phyloP scores from a whole-genome alignment of 495 filamentous ascomycete species.

The Penicillium salamii region DNA sequence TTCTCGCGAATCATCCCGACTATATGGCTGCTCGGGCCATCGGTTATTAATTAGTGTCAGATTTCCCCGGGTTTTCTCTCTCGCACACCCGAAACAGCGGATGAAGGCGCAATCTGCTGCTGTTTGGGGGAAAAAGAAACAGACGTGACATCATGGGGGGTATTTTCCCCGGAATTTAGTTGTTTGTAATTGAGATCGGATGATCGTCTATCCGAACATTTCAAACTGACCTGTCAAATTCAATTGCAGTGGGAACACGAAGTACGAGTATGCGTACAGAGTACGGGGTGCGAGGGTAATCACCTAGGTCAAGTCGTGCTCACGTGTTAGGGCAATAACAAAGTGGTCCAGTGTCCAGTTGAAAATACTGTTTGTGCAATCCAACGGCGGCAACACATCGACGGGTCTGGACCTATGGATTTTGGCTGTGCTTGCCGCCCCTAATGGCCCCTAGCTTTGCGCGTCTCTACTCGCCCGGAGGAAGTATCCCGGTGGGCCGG shows the following conservation, averaged over 20 bases:
- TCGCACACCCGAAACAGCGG: constrained; percentile 4
- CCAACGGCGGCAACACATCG: constrained; percentile 36
- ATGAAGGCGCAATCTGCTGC: constrained; percentile 8
- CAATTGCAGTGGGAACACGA: no score
- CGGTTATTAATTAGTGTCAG: background rate
- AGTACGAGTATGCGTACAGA: no score
- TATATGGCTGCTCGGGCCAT: constrained; percentile 3
- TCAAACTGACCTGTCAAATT: background rate
- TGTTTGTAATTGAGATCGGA: constrained; percentile 4
- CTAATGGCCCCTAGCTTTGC: constrained; percentile 10
- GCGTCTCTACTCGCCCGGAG: constrained; percentile 17
- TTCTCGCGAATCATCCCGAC: constrained; percentile 12
- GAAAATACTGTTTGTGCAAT: no score
- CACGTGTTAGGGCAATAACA: constrained; percentile 4
- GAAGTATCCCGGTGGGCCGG: constrained; percentile 13
- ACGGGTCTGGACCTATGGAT: constrained; percentile 16
- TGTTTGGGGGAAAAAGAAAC: constrained; percentile 8
- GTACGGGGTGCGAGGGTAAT: no score
- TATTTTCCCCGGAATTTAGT: constrained; percentile 1
- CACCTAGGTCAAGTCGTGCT: no score
- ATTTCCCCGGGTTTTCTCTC: constrained; percentile 16
- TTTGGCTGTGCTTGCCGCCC: constrained; percentile 36
- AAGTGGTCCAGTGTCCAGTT: no score
- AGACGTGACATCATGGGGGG: constrained; percentile 22
- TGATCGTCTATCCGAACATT: constrained; percentile 2